Conservation (phyloP, 768 basidiomycete species). For the Mycena galericulata region DNA sequence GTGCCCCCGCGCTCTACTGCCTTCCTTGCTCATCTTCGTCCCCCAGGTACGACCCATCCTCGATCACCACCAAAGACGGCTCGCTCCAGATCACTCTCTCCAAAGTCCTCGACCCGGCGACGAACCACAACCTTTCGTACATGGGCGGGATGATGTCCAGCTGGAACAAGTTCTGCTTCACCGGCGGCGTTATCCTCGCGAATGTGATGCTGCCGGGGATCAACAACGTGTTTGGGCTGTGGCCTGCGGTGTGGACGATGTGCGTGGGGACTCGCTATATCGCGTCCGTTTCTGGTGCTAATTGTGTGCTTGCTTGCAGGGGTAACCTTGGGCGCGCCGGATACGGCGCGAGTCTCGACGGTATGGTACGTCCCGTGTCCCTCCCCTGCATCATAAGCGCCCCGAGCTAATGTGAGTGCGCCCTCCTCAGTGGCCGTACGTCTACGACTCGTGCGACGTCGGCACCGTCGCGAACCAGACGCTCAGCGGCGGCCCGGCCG, state of each 20-base stretch:
- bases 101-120: constrained; percentile 53
- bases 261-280: constrained; percentile 19
- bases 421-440: constrained; percentile 68
- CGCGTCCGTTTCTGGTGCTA: neutral
- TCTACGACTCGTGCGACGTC: constrained; percentile 80
- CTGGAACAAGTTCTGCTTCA: constrained; percentile 76
- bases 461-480: constrained; percentile 86
- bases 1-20: constrained; percentile 13
- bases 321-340: constrained; percentile 57
- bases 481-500: constrained; percentile 59
- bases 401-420: no score
- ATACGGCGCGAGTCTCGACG: constrained; percentile 67
- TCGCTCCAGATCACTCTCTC: constrained; percentile 78
- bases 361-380: constrained; percentile 52
- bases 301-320: constrained; percentile 4
- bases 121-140: constrained; percentile 80
- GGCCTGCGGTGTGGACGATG: constrained; percentile 37
- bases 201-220: constrained; percentile 56
- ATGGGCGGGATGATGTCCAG: constrained; percentile 37
- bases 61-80: constrained; percentile 76
- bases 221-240: constrained; percentile 43
- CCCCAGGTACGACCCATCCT: constrained; percentile 74
- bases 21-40: neutral
- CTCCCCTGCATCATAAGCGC: constrained; percentile 37
- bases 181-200: constrained; percentile 77